Evolutionary conservation across 1,284 basidiomycete genomes (phyloP).

Genomic region (Meira nashicola): DNA sequence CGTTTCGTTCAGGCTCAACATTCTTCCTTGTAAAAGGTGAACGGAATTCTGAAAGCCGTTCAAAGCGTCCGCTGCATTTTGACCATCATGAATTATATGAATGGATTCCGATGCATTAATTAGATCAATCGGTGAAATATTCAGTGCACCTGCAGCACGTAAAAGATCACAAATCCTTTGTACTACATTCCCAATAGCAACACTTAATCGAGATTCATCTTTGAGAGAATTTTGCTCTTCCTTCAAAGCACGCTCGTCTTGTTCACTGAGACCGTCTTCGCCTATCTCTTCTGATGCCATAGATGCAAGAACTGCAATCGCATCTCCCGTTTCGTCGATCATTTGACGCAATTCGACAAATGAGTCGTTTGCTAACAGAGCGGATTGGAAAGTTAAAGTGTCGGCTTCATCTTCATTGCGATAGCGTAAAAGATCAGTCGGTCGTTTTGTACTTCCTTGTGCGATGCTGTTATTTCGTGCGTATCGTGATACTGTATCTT

Average conservation of each 20-base stretch:
- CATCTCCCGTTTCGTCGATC: conserved; percentile 27
- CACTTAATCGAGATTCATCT: conserved; percentile 23
- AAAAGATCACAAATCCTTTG: conserved; percentile 28
- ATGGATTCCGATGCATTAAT: conserved; percentile 26
- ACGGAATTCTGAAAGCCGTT: conserved; percentile 10
- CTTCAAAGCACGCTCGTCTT: conserved; percentile 13
- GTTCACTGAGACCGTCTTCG: conserved; percentile 23
- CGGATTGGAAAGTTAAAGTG: not conserved
- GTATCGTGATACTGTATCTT: too few relatives aligned
- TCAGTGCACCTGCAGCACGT: conserved; percentile 30
- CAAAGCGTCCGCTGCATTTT: conserved; percentile 8
- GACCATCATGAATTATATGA: not conserved
- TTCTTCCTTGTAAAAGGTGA: conserved; percentile 4
- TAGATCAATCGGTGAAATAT: conserved; percentile 25
- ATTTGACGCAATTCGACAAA: not conserved
- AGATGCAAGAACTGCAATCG: conserved; percentile 25
- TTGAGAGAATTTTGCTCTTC: conserved; percentile 9
- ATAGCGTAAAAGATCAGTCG: not conserved
- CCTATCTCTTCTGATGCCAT: conserved; percentile 32
- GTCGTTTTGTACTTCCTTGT: conserved; percentile 22
- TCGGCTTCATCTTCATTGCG: conserved; percentile 27
- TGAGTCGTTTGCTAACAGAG: not conserved
- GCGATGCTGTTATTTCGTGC: not conserved
- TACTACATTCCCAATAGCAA: conserved; percentile 25
- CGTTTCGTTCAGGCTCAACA: not conserved